phyloP scores from a whole-genome alignment of 2,329 filamentous ascomycete genomes.

The Talaromyces rugulosus region DNA sequence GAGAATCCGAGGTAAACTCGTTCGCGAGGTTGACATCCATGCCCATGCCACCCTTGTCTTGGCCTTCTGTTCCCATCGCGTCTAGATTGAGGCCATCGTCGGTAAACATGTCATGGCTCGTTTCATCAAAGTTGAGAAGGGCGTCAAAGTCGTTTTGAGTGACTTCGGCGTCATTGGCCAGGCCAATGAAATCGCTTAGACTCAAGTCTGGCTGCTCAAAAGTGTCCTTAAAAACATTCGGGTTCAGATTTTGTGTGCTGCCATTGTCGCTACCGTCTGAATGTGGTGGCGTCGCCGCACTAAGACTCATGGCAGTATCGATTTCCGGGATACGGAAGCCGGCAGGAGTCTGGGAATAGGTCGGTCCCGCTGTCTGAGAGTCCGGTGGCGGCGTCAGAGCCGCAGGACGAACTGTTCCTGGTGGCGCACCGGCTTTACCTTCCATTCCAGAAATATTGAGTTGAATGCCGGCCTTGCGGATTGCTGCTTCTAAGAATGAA shows the following conservation, averaged over 20 bases:
- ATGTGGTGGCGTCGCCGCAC: slow-evolving; percentile 39
- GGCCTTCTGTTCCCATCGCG: background rate
- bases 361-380: slow-evolving; percentile 33
- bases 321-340: slow-evolving; percentile 9
- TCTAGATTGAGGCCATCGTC: slow-evolving; percentile 19
- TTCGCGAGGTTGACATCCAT: background rate
- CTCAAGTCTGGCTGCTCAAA: slow-evolving; percentile 26
- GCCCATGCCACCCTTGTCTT: slow-evolving; percentile 5
- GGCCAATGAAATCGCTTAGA: slow-evolving; percentile 38
- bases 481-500: slow-evolving; percentile 86
- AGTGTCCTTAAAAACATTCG: slow-evolving; percentile 22
- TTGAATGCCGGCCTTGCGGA: slow-evolving; percentile 79
- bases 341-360: slow-evolving; percentile 26
- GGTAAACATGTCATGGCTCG: slow-evolving; percentile 30
- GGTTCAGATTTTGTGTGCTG: slow-evolving; percentile 33
- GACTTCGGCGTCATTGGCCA: slow-evolving; percentile 42
- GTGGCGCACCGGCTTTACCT: slow-evolving; percentile 14
- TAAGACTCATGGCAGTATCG: slow-evolving; percentile 7
- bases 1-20: slow-evolving; percentile 2
- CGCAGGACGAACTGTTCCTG: slow-evolving; percentile 21
- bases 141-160: slow-evolving; percentile 45
- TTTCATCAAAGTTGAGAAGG: slow-evolving; percentile 44
- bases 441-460: slow-evolving; percentile 32
- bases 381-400: slow-evolving; percentile 40
- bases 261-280: slow-evolving; percentile 42